Base-by-base conservation (phyloP, 495 filamentous ascomycete species). In the Aspergillus kassunensis region DNA sequence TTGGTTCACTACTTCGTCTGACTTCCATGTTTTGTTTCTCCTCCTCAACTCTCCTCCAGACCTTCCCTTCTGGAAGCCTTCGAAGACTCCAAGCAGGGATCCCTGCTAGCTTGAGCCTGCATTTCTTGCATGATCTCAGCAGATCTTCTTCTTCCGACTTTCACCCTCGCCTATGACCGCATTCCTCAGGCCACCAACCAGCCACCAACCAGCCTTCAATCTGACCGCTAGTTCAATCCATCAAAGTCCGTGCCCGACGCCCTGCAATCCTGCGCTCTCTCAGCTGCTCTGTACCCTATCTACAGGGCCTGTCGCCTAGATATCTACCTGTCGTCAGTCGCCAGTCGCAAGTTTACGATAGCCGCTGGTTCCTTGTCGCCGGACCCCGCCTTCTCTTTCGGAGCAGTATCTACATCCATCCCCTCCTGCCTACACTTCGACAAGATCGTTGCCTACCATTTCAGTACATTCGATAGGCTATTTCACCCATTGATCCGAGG, bases 211-310 rank as follows among this genome's bases (percentile, higher is more conserved):
- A 42, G 40, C 41, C 51, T n/a, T n/a, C 18, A n/a, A 30, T 23
- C 44, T 63, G 54, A 63, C 60, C 60, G 60, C 60, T 55, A 55
- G 44, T 53, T 50, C 37, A 42, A 45, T 11, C 47, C 31, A 33
- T 39, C 44, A 11, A 15, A 33, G 51, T 64, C 56, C 49, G 58
- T 61, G 61, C 61, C 56, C 61, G 52, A 64, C 58, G 56, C 56
- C 55, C 45, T 53, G 44, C 44, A 41, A 55, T 56, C 51, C 49
- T 37, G 33, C 41, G 30, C 42, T n/a, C n/a, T n/a, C n/a, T 56
- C 53, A 53, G 42, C 51, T 54, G 16, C 44, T 20, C 40, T 30
- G 33, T 39, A 20, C 24, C 42, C 45, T 36, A n/a, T n/a, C n/a
- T n/a, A n/a, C n/a, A n/a, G n/a, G n/a, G n/a, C n/a, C n/a, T n/a